Evolutionary conservation across 2,329 filamentous ascomycete species (phyloP), one percentile per base, ranked within the genome.

Genomic region (Fusarium chlamydosporum): DNA sequence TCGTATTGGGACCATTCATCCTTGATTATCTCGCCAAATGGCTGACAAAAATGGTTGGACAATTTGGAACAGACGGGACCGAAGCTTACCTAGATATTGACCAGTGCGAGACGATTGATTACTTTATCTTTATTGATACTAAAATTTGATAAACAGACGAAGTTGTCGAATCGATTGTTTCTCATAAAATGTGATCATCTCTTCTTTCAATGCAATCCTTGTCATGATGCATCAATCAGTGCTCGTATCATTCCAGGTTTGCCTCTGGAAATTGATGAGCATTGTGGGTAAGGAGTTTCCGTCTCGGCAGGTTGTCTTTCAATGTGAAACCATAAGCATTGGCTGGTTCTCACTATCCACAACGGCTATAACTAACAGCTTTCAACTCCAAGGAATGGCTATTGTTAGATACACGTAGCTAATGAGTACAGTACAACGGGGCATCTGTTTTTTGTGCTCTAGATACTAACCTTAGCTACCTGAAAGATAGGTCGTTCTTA

Each of bases 271-370:
- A 34, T 27, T 20, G 46, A 58, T 20, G 46, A 58, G 42, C 35
- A 46, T 51, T 59, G 52, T 68, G 63, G 63, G 63, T 60, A 66
- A 68, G 42, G 61, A 56, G 62, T 58, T 53, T 56, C 27, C 48
- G 26, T 63, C 42, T 60, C 29, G 65, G 29, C 31, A 50, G 34
- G 41, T 23, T 43, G 47, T 33, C 20, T 59, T 23, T 52, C 27
- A 62, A 59, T 33, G 29, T 69, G 61, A 70, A 54, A 67, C 56
- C 38, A 29, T 7, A n/a, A 35, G 38, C 50, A 60, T 52, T 54
- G 40, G 16, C 15, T 60, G 15, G 38, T 42, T 26, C 41, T 23
- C n/a, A 23, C 43, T 18, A 57, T 61, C 53, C 31, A 42, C 43
- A 33, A n/a, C 20, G 27, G 34, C 35, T 48, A 50, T 42, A 16